Evolutionary conservation across 2,329 filamentous ascomycete species (phyloP).

Genomic region (Cryphonectria parasitica): DNA sequence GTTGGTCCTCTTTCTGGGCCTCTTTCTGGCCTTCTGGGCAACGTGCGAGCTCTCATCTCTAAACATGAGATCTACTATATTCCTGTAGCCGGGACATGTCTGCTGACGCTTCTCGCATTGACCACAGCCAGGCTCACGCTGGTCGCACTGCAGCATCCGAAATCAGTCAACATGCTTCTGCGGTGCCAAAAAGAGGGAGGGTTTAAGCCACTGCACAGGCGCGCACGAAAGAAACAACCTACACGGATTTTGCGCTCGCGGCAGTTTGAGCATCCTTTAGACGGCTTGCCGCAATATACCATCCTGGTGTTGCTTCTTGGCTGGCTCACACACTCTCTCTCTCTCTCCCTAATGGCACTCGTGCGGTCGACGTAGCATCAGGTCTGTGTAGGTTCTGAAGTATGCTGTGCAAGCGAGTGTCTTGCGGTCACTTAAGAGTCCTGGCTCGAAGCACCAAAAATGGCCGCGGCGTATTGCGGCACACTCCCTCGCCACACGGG

Average conservation of each 20-base stretch:
- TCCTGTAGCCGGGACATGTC: constrained; percentile 58
- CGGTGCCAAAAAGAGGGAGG: not conserved
- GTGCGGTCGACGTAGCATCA: not conserved
- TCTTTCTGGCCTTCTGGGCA: constrained; percentile 54
- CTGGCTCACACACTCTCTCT: not conserved
- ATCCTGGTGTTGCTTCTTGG: constrained; percentile 39
- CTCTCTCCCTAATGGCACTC: not conserved
- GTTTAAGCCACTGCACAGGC: not conserved
- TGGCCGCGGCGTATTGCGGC: not conserved
- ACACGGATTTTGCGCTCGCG: constrained; percentile 60
- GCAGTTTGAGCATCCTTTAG: constrained; percentile 59
- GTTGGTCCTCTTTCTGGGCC: constrained; percentile 36
- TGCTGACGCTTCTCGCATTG: constrained; percentile 58
- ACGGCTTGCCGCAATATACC: constrained; percentile 63
- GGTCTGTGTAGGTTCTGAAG: not conserved
- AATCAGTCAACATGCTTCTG: constrained; percentile 14
- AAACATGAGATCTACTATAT: constrained; percentile 61
- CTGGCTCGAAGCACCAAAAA: not conserved
- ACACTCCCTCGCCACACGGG: not conserved
- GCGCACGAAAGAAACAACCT: constrained; percentile 37
- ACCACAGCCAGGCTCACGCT: constrained; percentile 54
- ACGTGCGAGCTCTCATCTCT: constrained; percentile 61
- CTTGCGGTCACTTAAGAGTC: not conserved
- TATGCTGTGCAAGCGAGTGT: not conserved
- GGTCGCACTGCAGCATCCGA: constrained; percentile 51